Conservation (phyloP, 2,329 filamentous ascomycete genomes). For the Blastomyces parvus region DNA sequence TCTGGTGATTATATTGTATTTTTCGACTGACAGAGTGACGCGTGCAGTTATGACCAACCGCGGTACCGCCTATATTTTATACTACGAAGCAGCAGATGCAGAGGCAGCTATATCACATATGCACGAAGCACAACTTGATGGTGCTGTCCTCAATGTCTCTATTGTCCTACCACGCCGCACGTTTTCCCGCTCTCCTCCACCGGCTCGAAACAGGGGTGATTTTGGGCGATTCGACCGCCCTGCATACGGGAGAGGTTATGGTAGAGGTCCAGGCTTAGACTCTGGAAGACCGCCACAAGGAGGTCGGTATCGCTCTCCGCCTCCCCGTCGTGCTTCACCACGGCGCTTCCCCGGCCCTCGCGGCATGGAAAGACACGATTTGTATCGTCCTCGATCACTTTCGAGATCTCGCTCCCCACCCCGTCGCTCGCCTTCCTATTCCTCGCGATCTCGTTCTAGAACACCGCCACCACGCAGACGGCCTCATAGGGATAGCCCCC, state of each 20-base stretch:
- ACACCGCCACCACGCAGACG: constrained; percentile 35
- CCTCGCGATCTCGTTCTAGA: constrained; percentile 32
- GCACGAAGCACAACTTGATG: constrained; percentile 94
- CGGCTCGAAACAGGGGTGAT: constrained; percentile 54
- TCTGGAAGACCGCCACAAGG: constrained; percentile 16
- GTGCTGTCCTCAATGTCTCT: constrained; percentile 70
- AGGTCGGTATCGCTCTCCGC: constrained; percentile 25
- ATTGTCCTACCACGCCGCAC: constrained; percentile 78
- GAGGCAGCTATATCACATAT: constrained; percentile 88
- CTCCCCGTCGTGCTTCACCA: constrained; percentile 22
- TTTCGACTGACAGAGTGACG: not conserved
- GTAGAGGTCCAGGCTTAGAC: constrained; percentile 22
- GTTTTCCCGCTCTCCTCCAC: constrained; percentile 70
- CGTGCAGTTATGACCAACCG: constrained; percentile 73
- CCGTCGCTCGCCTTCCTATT: constrained; percentile 27
- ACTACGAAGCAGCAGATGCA: constrained; percentile 63
- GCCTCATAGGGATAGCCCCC: constrained; percentile 28
- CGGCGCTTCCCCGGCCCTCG: constrained; percentile 33
- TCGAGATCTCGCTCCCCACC: constrained; percentile 40
- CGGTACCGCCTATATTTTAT: constrained; percentile 88
- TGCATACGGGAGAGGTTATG: constrained; percentile 27
- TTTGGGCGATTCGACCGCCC: constrained; percentile 42
- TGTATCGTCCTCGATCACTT: constrained; percentile 53
- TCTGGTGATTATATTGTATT: constrained; percentile 4
- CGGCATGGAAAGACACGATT: constrained; percentile 40